A percentile compares a stretch with the other conserved stretches of the same genome.
These are phyloP conservation scores for Noccaea bulbosa DNA, from an alignment of 345 rosid species.

Conservation along the genomic window DNA sequence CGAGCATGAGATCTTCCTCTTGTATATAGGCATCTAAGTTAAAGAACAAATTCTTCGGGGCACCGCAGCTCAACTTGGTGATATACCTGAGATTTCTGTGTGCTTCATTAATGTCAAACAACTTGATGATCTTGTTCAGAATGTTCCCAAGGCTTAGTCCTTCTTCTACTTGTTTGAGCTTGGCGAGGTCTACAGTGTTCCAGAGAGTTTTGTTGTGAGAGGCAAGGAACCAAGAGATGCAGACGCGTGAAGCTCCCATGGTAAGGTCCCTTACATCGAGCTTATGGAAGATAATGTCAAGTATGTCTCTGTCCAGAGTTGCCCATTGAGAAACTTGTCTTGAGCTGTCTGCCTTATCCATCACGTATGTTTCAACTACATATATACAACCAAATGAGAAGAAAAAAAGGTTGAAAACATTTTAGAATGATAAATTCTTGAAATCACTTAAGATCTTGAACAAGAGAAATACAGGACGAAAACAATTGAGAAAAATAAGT, in stretches of 20 bases:
- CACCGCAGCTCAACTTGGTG: slow-evolving; percentile 10
- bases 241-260: slow-evolving; percentile 16
- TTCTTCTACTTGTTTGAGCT: slow-evolving; percentile 1
- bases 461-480: too few species aligned
- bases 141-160: not conserved
- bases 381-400: not conserved
- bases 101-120: not conserved
- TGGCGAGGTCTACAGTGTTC: slow-evolving; percentile 5
- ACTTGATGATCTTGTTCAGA: not conserved
- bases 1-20: slow-evolving; percentile 19
- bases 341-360: slow-evolving; percentile 18
- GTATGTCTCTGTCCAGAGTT: slow-evolving; percentile 23
- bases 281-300: slow-evolving; percentile 5
- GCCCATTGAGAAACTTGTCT: slow-evolving; percentile 15
- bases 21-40: not conserved
- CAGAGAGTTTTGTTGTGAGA: slow-evolving; percentile 29
- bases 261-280: slow-evolving; percentile 8
- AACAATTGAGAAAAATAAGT: too few species aligned
- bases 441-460: too few species aligned
- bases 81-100: not conserved
- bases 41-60: slow-evolving; percentile 18
- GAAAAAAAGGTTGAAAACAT: too few species aligned
- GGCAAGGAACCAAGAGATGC: slow-evolving; percentile 28
- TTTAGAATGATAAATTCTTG: too few species aligned
- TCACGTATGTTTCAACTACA: not conserved